These are phyloP conservation scores for Coemansia asiatica DNA, from an alignment of 192 early-diverging fungal genomes.

Conservation along the genomic window DNA sequence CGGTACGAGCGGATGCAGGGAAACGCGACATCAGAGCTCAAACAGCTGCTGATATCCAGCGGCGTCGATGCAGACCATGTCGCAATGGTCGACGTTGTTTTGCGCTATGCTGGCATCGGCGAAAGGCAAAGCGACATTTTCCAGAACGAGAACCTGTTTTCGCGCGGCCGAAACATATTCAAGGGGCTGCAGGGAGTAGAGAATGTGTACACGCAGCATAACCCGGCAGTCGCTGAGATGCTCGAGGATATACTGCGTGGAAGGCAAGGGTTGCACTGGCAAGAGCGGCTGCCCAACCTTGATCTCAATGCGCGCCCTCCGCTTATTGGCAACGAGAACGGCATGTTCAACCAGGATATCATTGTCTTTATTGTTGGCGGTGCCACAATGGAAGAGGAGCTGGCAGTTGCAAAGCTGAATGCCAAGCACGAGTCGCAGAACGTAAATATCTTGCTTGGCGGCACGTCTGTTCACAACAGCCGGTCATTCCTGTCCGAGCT, in stretches of 20 bases:
- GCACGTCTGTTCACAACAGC: conserved; percentile 85
- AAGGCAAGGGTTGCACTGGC: conserved; percentile 36
- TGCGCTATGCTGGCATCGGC: conserved; percentile 75
- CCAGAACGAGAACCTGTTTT: conserved; percentile 82
- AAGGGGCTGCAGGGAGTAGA: conserved; percentile 96
- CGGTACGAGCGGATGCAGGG: conserved; percentile 84
- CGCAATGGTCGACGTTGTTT: conserved; percentile 65
- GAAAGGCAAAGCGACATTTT: conserved; percentile 89
- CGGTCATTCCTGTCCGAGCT: conserved; percentile 46
- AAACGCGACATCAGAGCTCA: conserved; percentile 70
- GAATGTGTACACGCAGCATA: conserved; percentile 98
- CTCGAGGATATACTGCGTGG: conserved; percentile 81
- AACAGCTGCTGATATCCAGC: conserved; percentile 68
- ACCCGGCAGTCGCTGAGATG: conserved; percentile 78
- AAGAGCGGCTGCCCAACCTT: conserved; percentile 58
- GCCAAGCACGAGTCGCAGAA: conserved; percentile 63
- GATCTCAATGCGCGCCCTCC: conserved; percentile 39
- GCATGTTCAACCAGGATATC: conserved; percentile 83
- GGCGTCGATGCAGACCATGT: conserved; percentile 76
- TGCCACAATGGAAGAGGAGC: conserved; percentile 90
- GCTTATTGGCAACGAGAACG: conserved; percentile 31
- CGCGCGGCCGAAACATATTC: conserved; percentile 82
- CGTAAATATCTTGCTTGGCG: conserved; percentile 84
- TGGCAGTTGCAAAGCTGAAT: conserved; percentile 84
- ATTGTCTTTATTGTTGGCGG: conserved; percentile 97